Evolutionary conservation across 2,329 filamentous ascomycete genomes (phyloP).

Genomic region (Pyricularia pennisetigena): DNA sequence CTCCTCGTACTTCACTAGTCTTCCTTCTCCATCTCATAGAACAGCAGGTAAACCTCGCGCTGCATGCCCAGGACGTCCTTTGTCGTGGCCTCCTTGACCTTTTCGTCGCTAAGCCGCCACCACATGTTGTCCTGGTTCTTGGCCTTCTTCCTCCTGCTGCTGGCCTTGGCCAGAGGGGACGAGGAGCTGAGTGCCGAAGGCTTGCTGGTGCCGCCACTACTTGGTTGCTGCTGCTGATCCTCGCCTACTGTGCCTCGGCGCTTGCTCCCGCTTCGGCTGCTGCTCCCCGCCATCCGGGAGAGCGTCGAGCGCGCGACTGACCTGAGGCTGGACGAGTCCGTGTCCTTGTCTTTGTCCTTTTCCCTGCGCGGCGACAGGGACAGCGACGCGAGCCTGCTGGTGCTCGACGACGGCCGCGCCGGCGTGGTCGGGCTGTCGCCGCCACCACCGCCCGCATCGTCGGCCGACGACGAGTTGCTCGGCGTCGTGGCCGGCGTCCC

Average conservation of each 20-base stretch:
- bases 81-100: conserved; percentile 89
- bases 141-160: conserved; percentile 6
- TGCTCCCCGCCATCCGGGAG: conserved; percentile 32
- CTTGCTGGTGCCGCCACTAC: conserved; percentile 6
- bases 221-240: conserved; percentile 11
- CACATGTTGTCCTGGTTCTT: conserved; percentile 60
- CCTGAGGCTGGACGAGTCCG: conserved; percentile 41
- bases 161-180: conserved; percentile 4
- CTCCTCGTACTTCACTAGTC: conserved; percentile 8
- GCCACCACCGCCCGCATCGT: background rate
- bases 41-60: conserved; percentile 88
- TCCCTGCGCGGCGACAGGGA: conserved; percentile 12
- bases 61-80: conserved; percentile 88
- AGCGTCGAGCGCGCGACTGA: conserved; percentile 47
- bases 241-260: background rate
- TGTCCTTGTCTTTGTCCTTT: conserved; percentile 19
- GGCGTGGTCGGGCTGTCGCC: background rate
- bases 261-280: conserved; percentile 19
- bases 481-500: conserved; percentile 16
- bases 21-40: conserved; percentile 75
- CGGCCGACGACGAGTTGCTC: conserved; percentile 10
- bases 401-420: background rate
- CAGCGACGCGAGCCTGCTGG: background rate
- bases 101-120: conserved; percentile 98
- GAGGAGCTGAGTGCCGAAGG: conserved; percentile 7